Evolutionary conservation across 164 flowering plant genomes (phyloP).

Genomic region (Annona squamosa): DNA sequence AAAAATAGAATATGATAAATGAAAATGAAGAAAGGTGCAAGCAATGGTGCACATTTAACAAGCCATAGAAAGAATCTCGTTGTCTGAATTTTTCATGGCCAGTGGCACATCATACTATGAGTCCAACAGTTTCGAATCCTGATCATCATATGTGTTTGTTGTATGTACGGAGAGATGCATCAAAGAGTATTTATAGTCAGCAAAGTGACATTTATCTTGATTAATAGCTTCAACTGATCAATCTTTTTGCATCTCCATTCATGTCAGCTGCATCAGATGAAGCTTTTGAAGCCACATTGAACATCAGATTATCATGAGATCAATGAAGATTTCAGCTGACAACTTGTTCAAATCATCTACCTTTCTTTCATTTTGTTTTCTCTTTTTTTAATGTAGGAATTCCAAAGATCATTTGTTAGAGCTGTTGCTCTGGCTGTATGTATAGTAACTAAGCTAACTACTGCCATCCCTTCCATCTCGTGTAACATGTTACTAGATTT

Average conservation of each 20-base stretch:
- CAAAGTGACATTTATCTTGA: background rate
- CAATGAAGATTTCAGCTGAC: background rate
- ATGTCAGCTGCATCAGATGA: background rate
- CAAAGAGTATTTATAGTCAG: background rate
- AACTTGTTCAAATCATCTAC: background rate
- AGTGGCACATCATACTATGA: background rate
- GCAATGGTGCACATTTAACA: background rate
- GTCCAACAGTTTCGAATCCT: background rate
- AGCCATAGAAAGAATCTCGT: background rate
- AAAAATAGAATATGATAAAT: no score
- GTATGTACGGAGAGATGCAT: background rate
- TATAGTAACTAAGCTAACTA: conserved; percentile 3
- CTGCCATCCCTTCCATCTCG: background rate
- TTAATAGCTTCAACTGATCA: background rate
- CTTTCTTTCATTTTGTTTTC: background rate
- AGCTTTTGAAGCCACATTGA: background rate
- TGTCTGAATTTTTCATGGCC: background rate
- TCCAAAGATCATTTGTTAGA: background rate
- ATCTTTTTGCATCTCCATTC: background rate
- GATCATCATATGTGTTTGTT: background rate
- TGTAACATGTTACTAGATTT: background rate
- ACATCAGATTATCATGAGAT: background rate
- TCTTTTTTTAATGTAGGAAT: background rate
- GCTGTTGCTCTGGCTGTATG: conserved; percentile 14
- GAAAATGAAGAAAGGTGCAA: no score